Percentiles rank a stretch among this genome's conserved stretches.
These are phyloP conservation scores for Yamadazyma tumulicola DNA, from an alignment of 805 yeast genomes.

Conservation along the genomic window DNA sequence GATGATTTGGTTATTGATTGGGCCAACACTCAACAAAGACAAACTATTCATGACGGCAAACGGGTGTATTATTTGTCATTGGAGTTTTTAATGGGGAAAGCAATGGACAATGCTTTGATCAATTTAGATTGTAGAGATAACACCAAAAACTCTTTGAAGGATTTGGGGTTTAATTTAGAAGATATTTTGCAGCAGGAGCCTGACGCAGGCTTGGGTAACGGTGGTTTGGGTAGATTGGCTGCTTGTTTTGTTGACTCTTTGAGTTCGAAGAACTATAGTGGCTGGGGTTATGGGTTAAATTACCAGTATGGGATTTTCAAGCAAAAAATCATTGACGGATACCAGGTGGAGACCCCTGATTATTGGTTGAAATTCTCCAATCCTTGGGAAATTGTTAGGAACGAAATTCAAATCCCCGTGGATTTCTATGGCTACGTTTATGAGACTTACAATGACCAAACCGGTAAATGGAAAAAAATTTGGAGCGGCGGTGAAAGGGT, in stretches of 20 bases:
- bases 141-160: slow-evolving; percentile 45
- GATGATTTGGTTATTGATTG: slow-evolving; percentile 81
- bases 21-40: slow-evolving; percentile 91
- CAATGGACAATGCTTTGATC: slow-evolving; percentile 89
- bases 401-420: slow-evolving; percentile 83
- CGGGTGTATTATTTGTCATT: slow-evolving; percentile 82
- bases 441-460: slow-evolving; percentile 48
- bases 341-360: slow-evolving; percentile 92
- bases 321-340: slow-evolving; percentile 85
- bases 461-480: slow-evolving; percentile 54
- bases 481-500: slow-evolving; percentile 93
- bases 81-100: slow-evolving; percentile 92
- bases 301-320: slow-evolving; percentile 92
- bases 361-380: slow-evolving; percentile 87
- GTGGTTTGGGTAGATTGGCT: slow-evolving; percentile 92
- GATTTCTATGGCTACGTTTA: slow-evolving; percentile 83
- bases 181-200: slow-evolving; percentile 84
- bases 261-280: slow-evolving; percentile 81
- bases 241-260: slow-evolving; percentile 91
- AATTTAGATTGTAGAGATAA: slow-evolving; percentile 67
- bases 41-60: slow-evolving; percentile 78
- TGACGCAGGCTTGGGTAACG: slow-evolving; percentile 93
- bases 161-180: slow-evolving; percentile 84
- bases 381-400: slow-evolving; percentile 91
- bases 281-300: slow-evolving; percentile 95